phyloP scores from a whole-genome alignment of 1,284 basidiomycete species.

The Bondarzewia mesenterica region DNA sequence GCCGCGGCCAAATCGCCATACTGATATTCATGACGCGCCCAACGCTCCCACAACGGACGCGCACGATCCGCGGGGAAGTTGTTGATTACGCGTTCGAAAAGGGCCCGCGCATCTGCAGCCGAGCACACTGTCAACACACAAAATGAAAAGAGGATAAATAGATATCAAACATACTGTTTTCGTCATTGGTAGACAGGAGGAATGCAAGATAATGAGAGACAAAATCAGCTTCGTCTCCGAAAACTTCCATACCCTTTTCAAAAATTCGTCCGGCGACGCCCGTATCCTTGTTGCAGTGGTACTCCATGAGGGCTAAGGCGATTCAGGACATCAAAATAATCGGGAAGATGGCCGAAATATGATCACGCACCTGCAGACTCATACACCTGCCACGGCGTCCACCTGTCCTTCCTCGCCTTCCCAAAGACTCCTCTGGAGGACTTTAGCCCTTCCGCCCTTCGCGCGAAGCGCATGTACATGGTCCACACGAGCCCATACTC shows the following conservation, averaged over 20 bases:
- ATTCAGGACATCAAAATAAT: constrained; percentile 8
- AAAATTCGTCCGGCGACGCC: constrained; percentile 88
- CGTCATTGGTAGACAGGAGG: constrained; percentile 92
- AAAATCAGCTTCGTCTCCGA: constrained; percentile 79
- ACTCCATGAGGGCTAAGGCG: constrained; percentile 93
- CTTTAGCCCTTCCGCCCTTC: constrained; percentile 80
- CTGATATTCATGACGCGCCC: constrained; percentile 93
- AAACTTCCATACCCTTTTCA: constrained; percentile 86
- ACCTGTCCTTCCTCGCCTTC: constrained; percentile 79
- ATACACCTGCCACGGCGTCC: constrained; percentile 88
- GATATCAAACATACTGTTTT: constrained; percentile 64
- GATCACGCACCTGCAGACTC: constrained; percentile 75
- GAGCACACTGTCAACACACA: background rate
- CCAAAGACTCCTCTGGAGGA: constrained; percentile 75
- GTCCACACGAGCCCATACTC: constrained; percentile 67
- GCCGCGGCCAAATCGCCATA: constrained; percentile 90
- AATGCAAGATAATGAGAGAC: constrained; percentile 89
- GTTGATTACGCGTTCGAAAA: constrained; percentile 86
- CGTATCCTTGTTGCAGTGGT: constrained; percentile 86
- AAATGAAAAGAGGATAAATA: background rate
- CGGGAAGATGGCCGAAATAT: background rate
- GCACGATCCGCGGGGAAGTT: constrained; percentile 78
- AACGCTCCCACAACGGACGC: constrained; percentile 88
- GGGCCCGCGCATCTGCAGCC: constrained; percentile 78
- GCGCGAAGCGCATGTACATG: constrained; percentile 90